Conservation (phyloP, 2,329 filamentous ascomycete genomes). For the Didymella pomorum region DNA sequence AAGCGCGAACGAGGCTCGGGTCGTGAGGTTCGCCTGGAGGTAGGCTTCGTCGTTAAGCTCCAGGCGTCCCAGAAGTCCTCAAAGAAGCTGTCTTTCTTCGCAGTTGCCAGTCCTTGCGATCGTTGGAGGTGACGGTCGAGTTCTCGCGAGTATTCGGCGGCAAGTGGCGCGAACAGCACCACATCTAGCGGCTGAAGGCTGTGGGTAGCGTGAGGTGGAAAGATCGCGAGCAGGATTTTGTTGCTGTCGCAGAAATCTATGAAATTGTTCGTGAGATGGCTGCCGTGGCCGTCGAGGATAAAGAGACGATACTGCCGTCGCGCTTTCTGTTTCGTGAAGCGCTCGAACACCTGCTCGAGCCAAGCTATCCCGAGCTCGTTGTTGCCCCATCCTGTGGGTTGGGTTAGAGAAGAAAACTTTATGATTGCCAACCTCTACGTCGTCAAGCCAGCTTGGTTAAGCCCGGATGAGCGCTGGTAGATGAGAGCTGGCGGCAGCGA, state of each 20-base stretch:
- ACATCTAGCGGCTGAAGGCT: not conserved
- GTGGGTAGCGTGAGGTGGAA: not conserved
- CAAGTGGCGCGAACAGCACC: not conserved
- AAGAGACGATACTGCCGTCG: not conserved
- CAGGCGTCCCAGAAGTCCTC: too few species aligned
- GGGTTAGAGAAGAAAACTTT: too few species aligned
- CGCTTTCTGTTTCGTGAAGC: not conserved
- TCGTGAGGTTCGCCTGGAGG: constrained; percentile 12
- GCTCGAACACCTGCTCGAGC: not conserved
- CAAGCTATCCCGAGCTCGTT: not conserved
- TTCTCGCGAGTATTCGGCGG: not conserved
- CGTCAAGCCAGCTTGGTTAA: too few species aligned
- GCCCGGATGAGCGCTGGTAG: not conserved
- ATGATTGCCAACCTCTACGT: too few species aligned
- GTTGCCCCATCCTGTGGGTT: not conserved
- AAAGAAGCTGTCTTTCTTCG: too few species aligned
- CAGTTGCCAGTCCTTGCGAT: too few species aligned
- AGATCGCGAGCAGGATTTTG: not conserved
- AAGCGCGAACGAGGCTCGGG: constrained; percentile 1
- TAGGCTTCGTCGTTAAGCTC: too few species aligned
- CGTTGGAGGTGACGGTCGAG: not conserved
- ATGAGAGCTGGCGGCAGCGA: not conserved
- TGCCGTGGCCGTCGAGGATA: not conserved
- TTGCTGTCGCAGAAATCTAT: not conserved
- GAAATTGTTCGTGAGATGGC: not conserved